Evolutionary conservation across 1,284 basidiomycete genomes (phyloP), one percentile per base, ranked within the genome.

Genomic region (Pseudozyma flocculosa): DNA sequence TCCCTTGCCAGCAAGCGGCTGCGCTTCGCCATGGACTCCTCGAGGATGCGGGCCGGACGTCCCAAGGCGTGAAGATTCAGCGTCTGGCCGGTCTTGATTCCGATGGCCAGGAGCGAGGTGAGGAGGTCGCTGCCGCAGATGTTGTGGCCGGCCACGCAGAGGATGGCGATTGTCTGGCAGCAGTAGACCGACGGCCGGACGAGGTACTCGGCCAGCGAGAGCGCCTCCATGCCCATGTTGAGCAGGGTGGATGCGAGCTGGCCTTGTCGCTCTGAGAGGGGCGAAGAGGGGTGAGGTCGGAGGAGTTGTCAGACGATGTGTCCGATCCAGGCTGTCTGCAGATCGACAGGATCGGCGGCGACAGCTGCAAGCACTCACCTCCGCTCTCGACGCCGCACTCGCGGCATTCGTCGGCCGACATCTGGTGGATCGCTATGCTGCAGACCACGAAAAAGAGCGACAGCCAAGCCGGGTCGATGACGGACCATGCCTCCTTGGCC

Each of bases 361-460:
- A 29, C 29, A 29, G 29, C n/a, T n/a, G n/a, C 29, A 13, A 5
- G 29, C 13, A 13, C 29, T 29, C 13, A 18, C 41, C 32, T 30
- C 59, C 61, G 15, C 48, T 45, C 3, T 52, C 46, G 0, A 59
- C 29, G 14, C 48, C 44, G 38, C 61, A 63, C 23, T 40, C 48
- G 17, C 43, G 32, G 4, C 61, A 43, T 17, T 68, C 65, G 26
- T 60, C 61, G 18, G 54, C 50, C 3, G 61, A 60, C 65, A 68
- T 68, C 32, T 68, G 65, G 45, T 68, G 65, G 11, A 68, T 54
- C 26, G 65, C 60, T 32, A 68, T 68, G 29, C 60, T 64, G 45
- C 51, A 54, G 19, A 68, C 51, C 45, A 63, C 60, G 36, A 57
- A 63, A 29, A 64, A 60, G 14, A 68, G 56, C 17, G 61, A 48